Evolutionary conservation across 2,329 filamentous ascomycete genomes (phyloP).

Genomic region (Apiospora rasikravindrae): DNA sequence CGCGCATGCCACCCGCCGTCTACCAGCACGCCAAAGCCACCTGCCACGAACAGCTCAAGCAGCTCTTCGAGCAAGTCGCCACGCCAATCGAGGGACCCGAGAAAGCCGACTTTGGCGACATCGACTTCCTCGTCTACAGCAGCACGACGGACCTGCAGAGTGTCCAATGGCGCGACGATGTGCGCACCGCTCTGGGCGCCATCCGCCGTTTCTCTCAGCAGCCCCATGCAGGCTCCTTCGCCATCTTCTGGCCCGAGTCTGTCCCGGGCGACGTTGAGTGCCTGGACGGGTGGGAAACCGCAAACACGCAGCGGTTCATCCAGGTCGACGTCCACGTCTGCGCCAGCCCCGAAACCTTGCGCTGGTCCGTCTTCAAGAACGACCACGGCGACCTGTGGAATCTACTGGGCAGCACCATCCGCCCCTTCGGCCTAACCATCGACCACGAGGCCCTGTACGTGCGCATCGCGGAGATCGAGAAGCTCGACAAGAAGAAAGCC

Average conservation of each 20-base stretch:
- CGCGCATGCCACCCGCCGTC: constrained; percentile 65
- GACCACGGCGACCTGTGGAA: constrained; percentile 75
- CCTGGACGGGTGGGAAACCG: neutral
- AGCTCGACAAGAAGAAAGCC: constrained; percentile 57
- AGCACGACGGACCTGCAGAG: constrained; percentile 26
- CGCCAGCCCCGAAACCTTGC: constrained; percentile 45
- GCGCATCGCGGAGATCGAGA: constrained; percentile 71
- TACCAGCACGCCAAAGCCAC: constrained; percentile 59
- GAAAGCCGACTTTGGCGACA: constrained; percentile 71
- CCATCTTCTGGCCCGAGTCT: constrained; percentile 58
- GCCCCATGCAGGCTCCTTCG: constrained; percentile 49
- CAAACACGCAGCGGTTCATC: constrained; percentile 50
- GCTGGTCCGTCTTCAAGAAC: constrained; percentile 71
- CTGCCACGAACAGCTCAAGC: constrained; percentile 52
- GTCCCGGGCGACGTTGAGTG: constrained; percentile 16
- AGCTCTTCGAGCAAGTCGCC: constrained; percentile 60
- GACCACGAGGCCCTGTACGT: constrained; percentile 69
- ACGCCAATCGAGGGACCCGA: constrained; percentile 71
- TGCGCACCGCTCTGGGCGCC: constrained; percentile 54
- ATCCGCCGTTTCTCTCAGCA: constrained; percentile 31
- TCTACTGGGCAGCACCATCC: constrained; percentile 66
- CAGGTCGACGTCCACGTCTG: constrained; percentile 74
- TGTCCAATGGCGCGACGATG: constrained; percentile 14
- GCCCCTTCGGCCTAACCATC: constrained; percentile 68
- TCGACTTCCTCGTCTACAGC: constrained; percentile 69